Conservation (phyloP, 495 filamentous ascomycete genomes). For the Massariosphaeria phaeospora region DNA sequence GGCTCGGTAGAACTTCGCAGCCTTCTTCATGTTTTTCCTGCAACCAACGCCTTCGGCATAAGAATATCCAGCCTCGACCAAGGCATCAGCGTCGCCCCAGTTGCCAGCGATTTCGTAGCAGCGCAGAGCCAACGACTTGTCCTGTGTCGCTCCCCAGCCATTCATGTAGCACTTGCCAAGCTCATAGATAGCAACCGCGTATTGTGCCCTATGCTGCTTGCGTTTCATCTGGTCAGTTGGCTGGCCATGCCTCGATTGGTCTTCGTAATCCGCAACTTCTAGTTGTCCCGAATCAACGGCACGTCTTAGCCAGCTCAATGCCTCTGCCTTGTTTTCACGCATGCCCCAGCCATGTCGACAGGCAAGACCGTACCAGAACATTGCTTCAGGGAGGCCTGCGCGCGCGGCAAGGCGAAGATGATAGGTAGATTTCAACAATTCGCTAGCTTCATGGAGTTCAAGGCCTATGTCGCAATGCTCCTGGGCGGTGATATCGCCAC, state of each 20-base stretch:
- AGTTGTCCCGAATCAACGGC: slow-evolving; percentile 79
- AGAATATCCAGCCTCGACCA: slow-evolving; percentile 48
- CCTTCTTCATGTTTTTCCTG: slow-evolving; percentile 94
- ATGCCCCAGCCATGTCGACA: slow-evolving; percentile 99
- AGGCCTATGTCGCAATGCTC: slow-evolving; percentile 87
- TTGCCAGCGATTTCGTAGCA: slow-evolving; percentile 95
- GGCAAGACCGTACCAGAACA: slow-evolving; percentile 92
- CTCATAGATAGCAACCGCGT: slow-evolving; percentile 92
- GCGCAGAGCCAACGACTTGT: slow-evolving; percentile 78
- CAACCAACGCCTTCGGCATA: slow-evolving; percentile 50
- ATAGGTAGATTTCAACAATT: slow-evolving; percentile 86
- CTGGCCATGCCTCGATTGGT: slow-evolving; percentile 58
- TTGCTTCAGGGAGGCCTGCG: slow-evolving; percentile 79
- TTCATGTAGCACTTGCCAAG: slow-evolving; percentile 96
- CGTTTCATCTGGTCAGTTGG: slow-evolving; percentile 59
- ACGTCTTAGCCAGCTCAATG: slow-evolving; percentile 81
- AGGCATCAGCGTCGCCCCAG: slow-evolving; percentile 95
- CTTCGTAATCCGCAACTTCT: slow-evolving; percentile 78
- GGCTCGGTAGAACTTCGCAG: slow-evolving; percentile 81
- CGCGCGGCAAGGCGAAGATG: slow-evolving; percentile 87
- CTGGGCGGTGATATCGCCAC: slow-evolving; percentile 62
- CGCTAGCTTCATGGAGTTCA: slow-evolving; percentile 77
- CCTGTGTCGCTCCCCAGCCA: slow-evolving; percentile 92
- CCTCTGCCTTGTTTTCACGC: slow-evolving; percentile 82
- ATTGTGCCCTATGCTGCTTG: slow-evolving; percentile 81